Evolutionary conservation across 2,329 filamentous ascomycete genomes (phyloP), one percentile per base, ranked within the genome.

Genomic region (Tolypocladium inflatum): DNA sequence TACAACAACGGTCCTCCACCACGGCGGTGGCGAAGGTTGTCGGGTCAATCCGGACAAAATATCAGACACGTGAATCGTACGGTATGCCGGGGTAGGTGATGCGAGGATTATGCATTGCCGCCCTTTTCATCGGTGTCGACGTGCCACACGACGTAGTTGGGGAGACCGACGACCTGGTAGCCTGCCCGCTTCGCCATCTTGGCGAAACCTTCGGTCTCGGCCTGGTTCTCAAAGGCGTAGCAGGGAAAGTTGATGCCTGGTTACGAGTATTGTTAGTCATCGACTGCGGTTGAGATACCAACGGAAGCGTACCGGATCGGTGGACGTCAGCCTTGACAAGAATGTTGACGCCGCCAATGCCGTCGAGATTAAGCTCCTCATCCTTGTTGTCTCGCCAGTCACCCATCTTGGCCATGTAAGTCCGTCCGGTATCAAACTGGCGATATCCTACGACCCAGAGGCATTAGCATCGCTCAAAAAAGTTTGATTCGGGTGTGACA

Each of bases 131-230:
- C 85, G 2, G 94, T 99, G 73, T 99, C 94, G 67, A 96, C 90
- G 71, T 99, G 94, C 94, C 94, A 99, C 59, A 99, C 93, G 55
- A 99, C 87, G 71, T 99, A 99, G 73, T 99, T 99, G 48, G 93
- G 94, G 58, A 99, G 79, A 52, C 94, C 94, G 65, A 91, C 84
- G 33, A 99, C 94, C 68, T 90, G 82, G 71, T 97, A 97, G 51
- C 94, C 94, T 21, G 94, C 94, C 62, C 91, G 83, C 78, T 95
- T 97, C 60, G 94, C 94, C 94, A 99, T 99, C 73, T 95, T 96
- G 42, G 94, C 94, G 69, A 99, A 99, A 8, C 94, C 94, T 76
- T 99, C 94, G 5, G 94, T 99, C 75, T 99, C 94, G 63, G 94
- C 94, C 77, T 99, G 94, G 74, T 99, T 97, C 73, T 99, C 94